Percentiles rank a stretch among this genome's conserved stretches.
Evolutionary conservation across 768 basidiomycete species (phyloP).

Genomic region (Tephrocybe rancida): DNA sequence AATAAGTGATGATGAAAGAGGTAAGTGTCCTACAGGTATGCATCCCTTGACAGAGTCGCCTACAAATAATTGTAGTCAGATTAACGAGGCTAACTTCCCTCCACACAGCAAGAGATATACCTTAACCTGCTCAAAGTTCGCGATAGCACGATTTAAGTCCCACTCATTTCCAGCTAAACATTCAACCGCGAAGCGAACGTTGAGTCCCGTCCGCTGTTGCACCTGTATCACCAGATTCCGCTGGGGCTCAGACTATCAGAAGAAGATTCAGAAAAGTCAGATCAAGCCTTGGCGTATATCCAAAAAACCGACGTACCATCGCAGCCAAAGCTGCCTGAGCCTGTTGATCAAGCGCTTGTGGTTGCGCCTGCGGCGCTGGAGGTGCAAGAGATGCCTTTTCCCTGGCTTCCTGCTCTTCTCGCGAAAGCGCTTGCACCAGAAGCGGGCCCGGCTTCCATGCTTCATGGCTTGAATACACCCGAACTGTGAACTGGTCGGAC

Average conservation of each 20-base stretch:
- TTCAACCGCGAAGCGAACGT: constrained; percentile 77
- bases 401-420: constrained; percentile 22
- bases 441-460: constrained; percentile 81
- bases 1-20: not conserved
- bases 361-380: constrained; percentile 26
- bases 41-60: constrained; percentile 54
- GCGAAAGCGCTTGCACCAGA: constrained; percentile 59
- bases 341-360: constrained; percentile 44
- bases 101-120: constrained; percentile 41
- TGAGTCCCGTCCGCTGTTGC: constrained; percentile 75
- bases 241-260: constrained; percentile 65
- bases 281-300: not conserved
- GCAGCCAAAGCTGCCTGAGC: constrained; percentile 54
- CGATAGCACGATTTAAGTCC: constrained; percentile 77
- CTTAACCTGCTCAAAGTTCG: constrained; percentile 89
- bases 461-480: constrained; percentile 80
- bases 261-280: not conserved
- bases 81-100: constrained; percentile 24
- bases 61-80: constrained; percentile 23
- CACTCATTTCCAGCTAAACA: constrained; percentile 86
- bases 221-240: constrained; percentile 71
- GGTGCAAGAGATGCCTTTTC: constrained; percentile 28
- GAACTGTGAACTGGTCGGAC: constrained; percentile 85
- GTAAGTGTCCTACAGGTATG: constrained; percentile 46
- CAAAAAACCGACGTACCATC: constrained; percentile 50